Evolutionary conservation across 768 basidiomycete species (phyloP), one percentile per base, ranked within the genome.

Genomic region (Tylopilus vinaceipallidus): DNA sequence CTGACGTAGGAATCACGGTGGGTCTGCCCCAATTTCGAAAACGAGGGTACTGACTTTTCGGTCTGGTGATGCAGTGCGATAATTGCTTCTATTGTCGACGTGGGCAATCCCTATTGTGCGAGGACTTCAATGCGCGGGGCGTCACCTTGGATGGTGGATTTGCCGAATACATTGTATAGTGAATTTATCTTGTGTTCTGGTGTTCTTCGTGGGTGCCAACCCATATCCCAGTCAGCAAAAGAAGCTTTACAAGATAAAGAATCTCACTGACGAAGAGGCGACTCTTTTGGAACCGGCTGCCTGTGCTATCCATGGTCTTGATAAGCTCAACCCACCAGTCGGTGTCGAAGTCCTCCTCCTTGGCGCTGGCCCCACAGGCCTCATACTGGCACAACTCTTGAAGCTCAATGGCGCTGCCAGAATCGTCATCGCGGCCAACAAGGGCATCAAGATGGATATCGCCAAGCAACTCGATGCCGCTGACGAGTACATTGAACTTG

Each of bases 291-390:
- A 95, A 63, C 93, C 93, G 34, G 89, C 91, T 4, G 86, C 92
- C 6, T 95, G 92, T 57, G 93, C 93, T 27, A 81, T 95, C 43
- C 92, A 95, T 65, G 92, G 92, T 6, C 82, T 94, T 53, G 92
- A 95, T 71, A 91, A 91, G 67, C 80, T 95, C 49, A 80, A 75
- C 49, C 84, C 89, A 2, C 81, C 85, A 4, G 88, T 93, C 50
- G 92, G 92, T 23, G 74, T 88, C 34, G 90, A 93, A 42, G 91
- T 88, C 17, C 80, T 95, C 45, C 73, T 95, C 30, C 76, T 94
- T 39, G 92, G 92, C 43, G 88, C 92, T n/a, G 92, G 92, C 12
- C 91, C 92, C 1, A 95, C 92, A 4, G 88, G 92, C n/a, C 78
- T 95, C 30, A 90, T 94, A 54, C 80, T 95, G 38, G 84, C 91